Percentiles rank a stretch among this genome's conserved stretches.
These are phyloP conservation scores for Lagerstroemia speciosa DNA, from an alignment of 345 rosid species.

Conservation along the genomic window DNA sequence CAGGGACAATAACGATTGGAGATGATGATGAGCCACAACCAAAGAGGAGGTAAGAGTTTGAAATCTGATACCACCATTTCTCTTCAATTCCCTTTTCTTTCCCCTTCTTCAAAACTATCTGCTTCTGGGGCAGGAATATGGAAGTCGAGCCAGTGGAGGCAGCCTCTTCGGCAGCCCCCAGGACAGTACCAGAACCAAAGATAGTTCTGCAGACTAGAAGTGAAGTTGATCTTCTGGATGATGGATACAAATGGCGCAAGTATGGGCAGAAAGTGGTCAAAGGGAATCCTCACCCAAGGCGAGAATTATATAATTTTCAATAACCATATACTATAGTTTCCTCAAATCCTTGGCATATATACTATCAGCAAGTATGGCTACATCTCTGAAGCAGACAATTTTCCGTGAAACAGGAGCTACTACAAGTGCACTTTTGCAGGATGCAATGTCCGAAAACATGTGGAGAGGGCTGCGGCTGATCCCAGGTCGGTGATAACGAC, in stretches of 20 bases:
- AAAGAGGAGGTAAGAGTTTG: slow-evolving; percentile 54
- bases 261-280: slow-evolving; percentile 99
- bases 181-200: slow-evolving; percentile 76
- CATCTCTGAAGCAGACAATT: neutral
- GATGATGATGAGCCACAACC: slow-evolving; percentile 52
- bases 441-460: slow-evolving; percentile 91
- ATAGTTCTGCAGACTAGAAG: slow-evolving; percentile 92
- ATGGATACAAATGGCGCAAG: slow-evolving; percentile 98
- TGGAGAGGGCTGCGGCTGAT: slow-evolving; percentile 88
- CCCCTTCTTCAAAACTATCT: neutral
- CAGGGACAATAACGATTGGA: slow-evolving; percentile 30
- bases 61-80: neutral
- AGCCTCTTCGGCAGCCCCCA: slow-evolving; percentile 38
- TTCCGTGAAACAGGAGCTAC: slow-evolving; percentile 17
- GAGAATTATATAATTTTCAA: neutral
- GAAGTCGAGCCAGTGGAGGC: slow-evolving; percentile 30
- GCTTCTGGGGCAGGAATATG: slow-evolving; percentile 32
- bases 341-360: neutral
- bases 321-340: neutral
- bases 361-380: neutral
- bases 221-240: slow-evolving; percentile 94
- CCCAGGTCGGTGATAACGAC: slow-evolving; percentile 87
- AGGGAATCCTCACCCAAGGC: slow-evolving; percentile 97
- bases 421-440: slow-evolving; percentile 81
- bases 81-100: slow-evolving; percentile 2